Evolutionary conservation across 345 rosid species (phyloP).

Genomic region (Geranium brycei): DNA sequence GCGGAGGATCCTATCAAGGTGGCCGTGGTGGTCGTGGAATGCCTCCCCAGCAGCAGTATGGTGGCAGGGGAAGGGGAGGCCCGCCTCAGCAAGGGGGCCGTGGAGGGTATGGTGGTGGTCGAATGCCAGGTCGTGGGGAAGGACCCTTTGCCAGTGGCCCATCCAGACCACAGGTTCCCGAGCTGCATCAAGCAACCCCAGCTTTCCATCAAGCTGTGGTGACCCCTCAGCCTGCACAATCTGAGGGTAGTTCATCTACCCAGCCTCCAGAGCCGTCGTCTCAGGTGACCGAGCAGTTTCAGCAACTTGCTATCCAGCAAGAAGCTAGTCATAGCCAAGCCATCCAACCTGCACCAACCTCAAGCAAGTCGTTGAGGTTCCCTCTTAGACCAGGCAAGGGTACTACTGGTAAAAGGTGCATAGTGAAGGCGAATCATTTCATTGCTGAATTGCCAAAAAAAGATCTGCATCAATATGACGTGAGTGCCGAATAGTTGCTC

Average conservation of each 20-base stretch:
- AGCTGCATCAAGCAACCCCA: slow-evolving; percentile 95
- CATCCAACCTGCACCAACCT: slow-evolving; percentile 49
- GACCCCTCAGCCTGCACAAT: slow-evolving; percentile 22
- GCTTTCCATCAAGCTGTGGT: slow-evolving; percentile 39
- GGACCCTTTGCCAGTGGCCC: slow-evolving; percentile 37
- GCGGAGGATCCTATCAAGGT: slow-evolving; percentile 7
- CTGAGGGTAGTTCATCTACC: slow-evolving; percentile 50
- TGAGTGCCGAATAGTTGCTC: slow-evolving; percentile 13
- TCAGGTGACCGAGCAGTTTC: slow-evolving; percentile 25
- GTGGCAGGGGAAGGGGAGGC: slow-evolving; percentile 49
- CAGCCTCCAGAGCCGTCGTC: slow-evolving; percentile 30
- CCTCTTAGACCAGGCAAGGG: slow-evolving; percentile 47
- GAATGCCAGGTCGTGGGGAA: slow-evolving; percentile 33
- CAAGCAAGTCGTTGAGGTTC: slow-evolving; percentile 47
- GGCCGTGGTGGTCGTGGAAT: slow-evolving; percentile 44
- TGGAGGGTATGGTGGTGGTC: slow-evolving; percentile 17
- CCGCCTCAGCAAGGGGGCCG: slow-evolving; percentile 40
- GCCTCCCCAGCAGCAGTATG: slow-evolving; percentile 40
- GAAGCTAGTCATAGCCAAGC: slow-evolving; percentile 43
- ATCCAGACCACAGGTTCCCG: slow-evolving; percentile 61
- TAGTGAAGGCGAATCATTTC: slow-evolving; percentile 90
- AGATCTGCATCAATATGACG: slow-evolving; percentile 94
- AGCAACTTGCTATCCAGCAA: slow-evolving; percentile 38
- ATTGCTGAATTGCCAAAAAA: slow-evolving; percentile 80
- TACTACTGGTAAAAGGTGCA: slow-evolving; percentile 41